Conservation (phyloP, 148 eudicot species). For the Pharnaceum exiguum region DNA sequence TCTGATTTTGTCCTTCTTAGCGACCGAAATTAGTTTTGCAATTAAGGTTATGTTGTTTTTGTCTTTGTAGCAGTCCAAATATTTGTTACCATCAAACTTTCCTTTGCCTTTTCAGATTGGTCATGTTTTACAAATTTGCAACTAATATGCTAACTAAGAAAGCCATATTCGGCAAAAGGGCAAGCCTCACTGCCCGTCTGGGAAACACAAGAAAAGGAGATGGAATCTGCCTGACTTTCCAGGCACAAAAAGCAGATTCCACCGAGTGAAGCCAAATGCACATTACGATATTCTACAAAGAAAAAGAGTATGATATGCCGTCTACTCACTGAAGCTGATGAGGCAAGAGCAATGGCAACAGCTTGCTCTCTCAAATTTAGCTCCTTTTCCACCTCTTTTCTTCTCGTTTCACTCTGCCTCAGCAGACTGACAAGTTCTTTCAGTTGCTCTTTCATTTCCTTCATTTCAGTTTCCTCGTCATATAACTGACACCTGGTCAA, state of each 20-base stretch:
- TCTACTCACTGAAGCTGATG: slow-evolving; percentile 58
- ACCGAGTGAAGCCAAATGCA: background rate
- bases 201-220: too few relatives aligned
- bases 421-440: slow-evolving; percentile 84
- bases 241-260: background rate
- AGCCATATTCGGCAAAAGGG: too few relatives aligned
- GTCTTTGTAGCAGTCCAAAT: too few relatives aligned
- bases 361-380: slow-evolving; percentile 85
- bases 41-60: too few relatives aligned
- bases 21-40: too few relatives aligned
- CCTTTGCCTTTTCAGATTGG: too few relatives aligned
- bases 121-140: too few relatives aligned
- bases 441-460: slow-evolving; percentile 91
- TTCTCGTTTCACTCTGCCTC: slow-evolving; percentile 83
- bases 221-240: too few relatives aligned
- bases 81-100: too few relatives aligned
- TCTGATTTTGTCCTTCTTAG: too few relatives aligned
- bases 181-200: too few relatives aligned
- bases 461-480: slow-evolving; percentile 77
- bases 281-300: background rate
- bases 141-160: too few relatives aligned
- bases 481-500: slow-evolving; percentile 68
- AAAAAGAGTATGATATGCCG: background rate
- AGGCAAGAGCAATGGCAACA: slow-evolving; percentile 56
- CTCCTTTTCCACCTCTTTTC: slow-evolving; percentile 94